phyloP scores from a whole-genome alignment of 2,329 filamentous ascomycete genomes.

The Fusarium mundagurra region DNA sequence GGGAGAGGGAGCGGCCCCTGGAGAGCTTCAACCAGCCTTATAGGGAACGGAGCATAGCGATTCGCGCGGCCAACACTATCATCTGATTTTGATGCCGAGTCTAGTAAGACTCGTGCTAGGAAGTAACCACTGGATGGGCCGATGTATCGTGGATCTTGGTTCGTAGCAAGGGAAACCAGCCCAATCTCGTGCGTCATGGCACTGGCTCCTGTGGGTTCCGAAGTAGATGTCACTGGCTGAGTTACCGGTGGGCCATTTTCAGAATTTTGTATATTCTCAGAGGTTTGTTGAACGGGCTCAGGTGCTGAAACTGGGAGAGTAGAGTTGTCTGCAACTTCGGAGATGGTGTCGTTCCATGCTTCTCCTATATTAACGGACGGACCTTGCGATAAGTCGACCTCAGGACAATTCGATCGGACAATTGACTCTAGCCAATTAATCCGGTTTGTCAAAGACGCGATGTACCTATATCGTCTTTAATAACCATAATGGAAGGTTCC shows the following conservation, averaged over 20 bases:
- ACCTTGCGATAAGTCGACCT: constrained; percentile 50
- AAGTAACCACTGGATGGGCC: constrained; percentile 66
- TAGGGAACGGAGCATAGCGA: constrained; percentile 32
- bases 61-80: constrained; percentile 5
- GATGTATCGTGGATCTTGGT: constrained; percentile 60
- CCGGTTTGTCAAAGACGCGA: constrained; percentile 52
- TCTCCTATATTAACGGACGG: constrained; percentile 25
- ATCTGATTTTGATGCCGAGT: constrained; percentile 46
- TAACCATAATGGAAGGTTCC: not conserved
- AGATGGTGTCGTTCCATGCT: constrained; percentile 6
- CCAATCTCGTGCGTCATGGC: constrained; percentile 61
- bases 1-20: constrained; percentile 48
- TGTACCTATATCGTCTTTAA: constrained; percentile 33
- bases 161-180: constrained; percentile 59
- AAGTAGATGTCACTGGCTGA: not conserved
- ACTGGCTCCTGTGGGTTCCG: constrained; percentile 32
- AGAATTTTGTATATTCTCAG: rapidly evolving
- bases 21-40: constrained; percentile 46
- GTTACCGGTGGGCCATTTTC: rapidly evolving
- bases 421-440: constrained; percentile 59
- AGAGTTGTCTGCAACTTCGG: constrained; percentile 4
- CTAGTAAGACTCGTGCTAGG: constrained; percentile 59
- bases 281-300: not conserved
- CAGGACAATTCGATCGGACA: constrained; percentile 53
- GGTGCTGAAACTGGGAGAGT: not conserved